phyloP scores from a whole-genome alignment of 495 filamentous ascomycete species.

The Podospora comata region DNA sequence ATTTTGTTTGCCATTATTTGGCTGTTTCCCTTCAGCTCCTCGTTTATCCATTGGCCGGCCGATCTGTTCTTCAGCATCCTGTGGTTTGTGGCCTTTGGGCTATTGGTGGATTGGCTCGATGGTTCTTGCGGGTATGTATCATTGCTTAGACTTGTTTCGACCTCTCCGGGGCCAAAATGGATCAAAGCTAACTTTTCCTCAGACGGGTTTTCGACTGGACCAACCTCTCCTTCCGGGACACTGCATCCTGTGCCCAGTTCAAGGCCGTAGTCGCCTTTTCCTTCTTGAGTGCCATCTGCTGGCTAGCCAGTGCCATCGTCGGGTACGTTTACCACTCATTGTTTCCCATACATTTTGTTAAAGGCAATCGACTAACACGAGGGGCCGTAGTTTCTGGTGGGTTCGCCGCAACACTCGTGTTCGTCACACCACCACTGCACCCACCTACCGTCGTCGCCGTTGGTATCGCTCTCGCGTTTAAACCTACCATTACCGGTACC shows the following conservation, averaged over 20 bases:
- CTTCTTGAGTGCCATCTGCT: conserved; percentile 64
- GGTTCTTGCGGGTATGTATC: conserved; percentile 64
- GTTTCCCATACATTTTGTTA: not conserved
- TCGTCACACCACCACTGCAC: conserved; percentile 28
- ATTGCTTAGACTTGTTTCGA: not conserved
- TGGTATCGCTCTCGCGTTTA: conserved; percentile 47
- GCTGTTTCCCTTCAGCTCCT: conserved; percentile 46
- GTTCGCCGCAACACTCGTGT: conserved; percentile 41
- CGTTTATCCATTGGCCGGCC: conserved; percentile 48
- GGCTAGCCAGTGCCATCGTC: conserved; percentile 59
- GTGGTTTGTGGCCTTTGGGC: conserved; percentile 65
- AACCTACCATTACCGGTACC: not conserved
- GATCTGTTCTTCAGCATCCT: conserved; percentile 58
- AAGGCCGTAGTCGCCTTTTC: conserved; percentile 65
- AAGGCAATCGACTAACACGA: conserved; percentile 3
- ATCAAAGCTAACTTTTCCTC: not conserved
- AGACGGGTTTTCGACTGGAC: conserved; percentile 68
- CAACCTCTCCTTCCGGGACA: conserved; percentile 80
- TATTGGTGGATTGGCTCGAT: conserved; percentile 53
- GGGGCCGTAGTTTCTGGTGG: conserved; percentile 37
- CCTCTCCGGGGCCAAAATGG: not conserved
- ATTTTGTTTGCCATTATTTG: conserved; percentile 48
- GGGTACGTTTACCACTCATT: conserved; percentile 23
- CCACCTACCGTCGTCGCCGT: conserved; percentile 36
- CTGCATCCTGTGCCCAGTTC: conserved; percentile 60